These are phyloP conservation scores for Agrocybe praecox DNA, from an alignment of 768 basidiomycete species.

Conservation along the genomic window DNA sequence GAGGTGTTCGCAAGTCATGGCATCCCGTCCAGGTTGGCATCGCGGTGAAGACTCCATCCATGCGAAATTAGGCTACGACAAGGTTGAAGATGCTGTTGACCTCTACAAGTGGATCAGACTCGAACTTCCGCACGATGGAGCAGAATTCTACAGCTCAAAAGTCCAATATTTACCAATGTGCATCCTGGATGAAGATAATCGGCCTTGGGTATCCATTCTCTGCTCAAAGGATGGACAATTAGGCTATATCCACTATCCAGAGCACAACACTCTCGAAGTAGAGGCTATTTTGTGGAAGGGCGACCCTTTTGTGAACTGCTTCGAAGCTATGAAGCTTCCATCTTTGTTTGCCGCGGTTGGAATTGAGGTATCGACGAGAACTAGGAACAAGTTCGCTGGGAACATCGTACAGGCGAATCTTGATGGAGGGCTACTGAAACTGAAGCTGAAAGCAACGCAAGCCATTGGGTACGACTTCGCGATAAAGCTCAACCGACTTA, in stretches of 20 bases:
- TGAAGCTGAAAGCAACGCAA: constrained; percentile 51
- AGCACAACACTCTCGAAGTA: constrained; percentile 38
- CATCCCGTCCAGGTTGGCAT: constrained; percentile 47
- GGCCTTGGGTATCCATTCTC: constrained; percentile 65
- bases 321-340: constrained; percentile 16
- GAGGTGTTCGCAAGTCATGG: constrained; percentile 10
- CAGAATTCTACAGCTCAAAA: constrained; percentile 46
- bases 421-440: constrained; percentile 25
- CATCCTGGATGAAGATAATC: constrained; percentile 48
- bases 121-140: constrained; percentile 53
- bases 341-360: constrained; percentile 58
- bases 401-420: constrained; percentile 33
- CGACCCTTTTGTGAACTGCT: constrained; percentile 53
- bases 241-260: constrained; percentile 45
- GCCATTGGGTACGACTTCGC: constrained; percentile 51
- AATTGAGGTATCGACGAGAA: constrained; percentile 55
- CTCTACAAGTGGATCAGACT: constrained; percentile 41
- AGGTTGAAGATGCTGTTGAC: constrained; percentile 29
- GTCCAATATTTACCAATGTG: constrained; percentile 59
- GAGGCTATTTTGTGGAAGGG: constrained; percentile 50
- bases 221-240: constrained; percentile 43
- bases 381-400: constrained; percentile 67
- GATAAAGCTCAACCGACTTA: not conserved
- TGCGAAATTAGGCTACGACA: constrained; percentile 43
- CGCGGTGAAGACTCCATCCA: constrained; percentile 55